These are phyloP conservation scores for Astraeus odoratus DNA, from an alignment of 768 basidiomycete species.

Conservation along the genomic window DNA sequence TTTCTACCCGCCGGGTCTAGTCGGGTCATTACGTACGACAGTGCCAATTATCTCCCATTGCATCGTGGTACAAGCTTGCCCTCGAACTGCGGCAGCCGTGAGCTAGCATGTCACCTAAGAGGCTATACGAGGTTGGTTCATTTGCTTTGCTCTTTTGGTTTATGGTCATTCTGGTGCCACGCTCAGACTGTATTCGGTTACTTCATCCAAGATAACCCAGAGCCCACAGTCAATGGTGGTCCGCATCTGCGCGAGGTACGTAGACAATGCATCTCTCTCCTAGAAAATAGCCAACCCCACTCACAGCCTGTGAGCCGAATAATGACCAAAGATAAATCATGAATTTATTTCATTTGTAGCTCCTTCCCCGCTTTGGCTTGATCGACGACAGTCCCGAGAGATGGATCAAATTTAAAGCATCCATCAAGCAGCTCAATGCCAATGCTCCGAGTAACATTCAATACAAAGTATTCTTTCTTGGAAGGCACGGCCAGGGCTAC, in stretches of 20 bases:
- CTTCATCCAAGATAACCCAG: conserved; percentile 17
- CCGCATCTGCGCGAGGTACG: not conserved
- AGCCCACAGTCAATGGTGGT: not conserved
- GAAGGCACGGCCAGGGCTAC: conserved; percentile 67
- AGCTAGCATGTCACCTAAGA: not conserved
- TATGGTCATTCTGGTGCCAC: not conserved
- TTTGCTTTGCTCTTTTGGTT: not conserved
- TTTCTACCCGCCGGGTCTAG: too few species aligned
- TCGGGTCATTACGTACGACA: too few species aligned
- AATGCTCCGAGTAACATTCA: conserved; percentile 29
- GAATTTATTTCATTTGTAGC: conserved; percentile 26
- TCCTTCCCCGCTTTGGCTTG: conserved; percentile 54
- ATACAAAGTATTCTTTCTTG: conserved; percentile 62
- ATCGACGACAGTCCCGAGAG: conserved; percentile 40
- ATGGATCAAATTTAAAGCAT: conserved; percentile 40
- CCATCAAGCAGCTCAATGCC: conserved; percentile 43
- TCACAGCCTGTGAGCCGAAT: not conserved
- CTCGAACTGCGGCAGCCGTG: not conserved
- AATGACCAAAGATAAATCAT: not conserved
- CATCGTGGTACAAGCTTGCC: too few species aligned
- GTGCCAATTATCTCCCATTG: too few species aligned
- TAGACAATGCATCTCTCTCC: not conserved
- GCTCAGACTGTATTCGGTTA: conserved; percentile 11
- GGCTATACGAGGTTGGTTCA: not conserved
- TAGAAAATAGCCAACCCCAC: not conserved